Evolutionary conservation across 2,329 filamentous ascomycete species (phyloP).

Genomic region (Aspergillus japonicus): DNA sequence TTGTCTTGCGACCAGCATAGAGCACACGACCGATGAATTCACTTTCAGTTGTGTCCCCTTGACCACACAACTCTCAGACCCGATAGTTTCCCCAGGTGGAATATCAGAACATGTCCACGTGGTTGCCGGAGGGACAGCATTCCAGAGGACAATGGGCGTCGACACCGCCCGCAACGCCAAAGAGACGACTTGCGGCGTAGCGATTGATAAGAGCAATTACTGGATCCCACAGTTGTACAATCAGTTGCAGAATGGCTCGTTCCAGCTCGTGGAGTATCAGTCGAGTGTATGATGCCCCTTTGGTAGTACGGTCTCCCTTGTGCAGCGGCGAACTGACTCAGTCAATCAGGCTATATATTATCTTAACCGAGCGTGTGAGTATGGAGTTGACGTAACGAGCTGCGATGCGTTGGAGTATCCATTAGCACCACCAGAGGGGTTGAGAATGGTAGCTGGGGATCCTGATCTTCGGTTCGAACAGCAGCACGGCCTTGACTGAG

Average conservation of each 20-base stretch:
- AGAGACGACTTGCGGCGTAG: slow-evolving; percentile 60
- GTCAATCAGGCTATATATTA: slow-evolving; percentile 22
- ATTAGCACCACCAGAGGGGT: slow-evolving; percentile 23
- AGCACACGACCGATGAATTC: slow-evolving; percentile 16
- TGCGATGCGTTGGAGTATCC: slow-evolving; percentile 13
- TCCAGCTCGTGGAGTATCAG: slow-evolving; percentile 21
- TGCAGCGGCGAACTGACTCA: not conserved
- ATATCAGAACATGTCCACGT: slow-evolving; percentile 65
- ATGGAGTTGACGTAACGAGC: slow-evolving; percentile 11
- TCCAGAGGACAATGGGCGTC: slow-evolving; percentile 61
- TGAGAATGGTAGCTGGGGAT: slow-evolving; percentile 25
- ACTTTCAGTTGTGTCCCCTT: slow-evolving; percentile 28
- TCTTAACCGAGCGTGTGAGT: slow-evolving; percentile 22
- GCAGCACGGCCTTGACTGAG: not conserved
- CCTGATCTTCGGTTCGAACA: slow-evolving; percentile 16
- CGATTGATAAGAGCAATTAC: slow-evolving; percentile 70
- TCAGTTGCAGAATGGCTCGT: slow-evolving; percentile 12
- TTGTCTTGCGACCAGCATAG: not conserved
- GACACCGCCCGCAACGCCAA: slow-evolving; percentile 49
- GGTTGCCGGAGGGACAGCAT: slow-evolving; percentile 68
- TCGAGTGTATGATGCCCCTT: slow-evolving; percentile 14
- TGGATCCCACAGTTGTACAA: slow-evolving; percentile 75
- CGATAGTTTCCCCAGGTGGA: slow-evolving; percentile 63
- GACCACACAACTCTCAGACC: slow-evolving; percentile 51
- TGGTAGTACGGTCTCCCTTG: not conserved